phyloP scores from a whole-genome alignment of 768 basidiomycete genomes.

The Sistotremastrum suecicum region DNA sequence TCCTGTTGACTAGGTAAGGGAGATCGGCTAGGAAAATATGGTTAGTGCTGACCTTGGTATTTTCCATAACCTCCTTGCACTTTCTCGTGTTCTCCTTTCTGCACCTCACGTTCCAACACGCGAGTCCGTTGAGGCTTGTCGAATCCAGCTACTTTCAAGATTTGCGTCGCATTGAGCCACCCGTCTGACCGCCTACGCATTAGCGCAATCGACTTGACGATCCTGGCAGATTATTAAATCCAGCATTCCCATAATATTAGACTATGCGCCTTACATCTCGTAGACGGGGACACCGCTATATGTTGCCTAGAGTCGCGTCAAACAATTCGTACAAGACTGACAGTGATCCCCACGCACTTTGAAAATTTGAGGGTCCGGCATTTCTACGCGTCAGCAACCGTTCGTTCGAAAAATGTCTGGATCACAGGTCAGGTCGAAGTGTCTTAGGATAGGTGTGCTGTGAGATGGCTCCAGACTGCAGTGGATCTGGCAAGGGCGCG shows the following conservation, averaged over 20 bases:
- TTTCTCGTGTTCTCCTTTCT: conserved; percentile 98
- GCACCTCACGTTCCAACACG: conserved; percentile 93
- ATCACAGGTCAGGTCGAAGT: no score
- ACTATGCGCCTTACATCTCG: conserved; percentile 55
- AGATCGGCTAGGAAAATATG: not conserved
- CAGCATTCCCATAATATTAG: conserved; percentile 17
- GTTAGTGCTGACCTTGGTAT: conserved; percentile 72
- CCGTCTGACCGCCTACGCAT: conserved; percentile 95
- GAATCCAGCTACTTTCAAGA: conserved; percentile 97
- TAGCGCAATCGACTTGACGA: conserved; percentile 91
- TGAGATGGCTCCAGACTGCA: no score
- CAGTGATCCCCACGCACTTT: conserved; percentile 37
- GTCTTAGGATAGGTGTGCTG: no score
- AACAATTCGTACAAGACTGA: conserved; percentile 1
- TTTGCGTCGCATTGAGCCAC: conserved; percentile 98
- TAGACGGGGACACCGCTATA: conserved; percentile 90
- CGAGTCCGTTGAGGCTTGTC: conserved; percentile 98
- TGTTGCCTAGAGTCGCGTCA: conserved; percentile 45
- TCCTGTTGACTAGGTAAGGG: conserved; percentile 31
- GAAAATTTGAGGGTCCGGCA: conserved; percentile 83
- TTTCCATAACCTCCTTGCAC: conserved; percentile 99
- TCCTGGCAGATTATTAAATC: conserved; percentile 43
- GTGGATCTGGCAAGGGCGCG: no score
- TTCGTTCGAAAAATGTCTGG: no score
- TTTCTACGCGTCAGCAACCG: conserved; percentile 12